Conservation (phyloP, 108 stramenopile species). For the Parietichytrium sp. region DNA sequence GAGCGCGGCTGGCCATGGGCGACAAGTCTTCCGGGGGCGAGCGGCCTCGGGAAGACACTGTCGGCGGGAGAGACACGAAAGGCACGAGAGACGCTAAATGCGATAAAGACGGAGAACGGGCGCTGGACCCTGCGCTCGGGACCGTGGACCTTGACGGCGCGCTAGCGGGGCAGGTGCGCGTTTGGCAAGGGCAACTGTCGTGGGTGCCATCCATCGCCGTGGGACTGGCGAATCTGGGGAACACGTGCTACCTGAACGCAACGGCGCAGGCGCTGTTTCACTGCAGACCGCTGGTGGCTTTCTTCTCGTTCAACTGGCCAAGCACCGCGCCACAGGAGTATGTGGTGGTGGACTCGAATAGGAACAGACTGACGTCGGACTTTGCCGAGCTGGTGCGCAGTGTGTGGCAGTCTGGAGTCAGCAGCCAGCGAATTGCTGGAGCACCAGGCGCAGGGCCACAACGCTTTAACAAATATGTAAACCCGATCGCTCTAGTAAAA, state of each 20-base stretch:
- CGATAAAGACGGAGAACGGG: too few relatives aligned
- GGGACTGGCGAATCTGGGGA: slow-evolving; percentile 41
- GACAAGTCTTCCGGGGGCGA: too few relatives aligned
- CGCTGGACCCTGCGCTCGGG: too few relatives aligned
- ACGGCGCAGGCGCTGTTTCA: slow-evolving; percentile 4
- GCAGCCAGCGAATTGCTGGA: too few relatives aligned
- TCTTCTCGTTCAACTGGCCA: slow-evolving; percentile 26
- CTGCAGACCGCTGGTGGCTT: slow-evolving; percentile 2
- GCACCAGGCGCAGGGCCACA: too few relatives aligned
- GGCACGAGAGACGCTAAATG: too few relatives aligned
- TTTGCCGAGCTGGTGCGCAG: neutral
- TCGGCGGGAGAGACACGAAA: too few relatives aligned
- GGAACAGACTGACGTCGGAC: neutral
- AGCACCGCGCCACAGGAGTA: too few relatives aligned
- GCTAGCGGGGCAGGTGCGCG: too few relatives aligned
- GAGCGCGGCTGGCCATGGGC: too few relatives aligned
- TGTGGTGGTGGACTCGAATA: neutral
- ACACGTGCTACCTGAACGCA: slow-evolving; percentile 42
- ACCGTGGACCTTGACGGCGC: too few relatives aligned
- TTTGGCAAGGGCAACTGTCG: slow-evolving; percentile 4
- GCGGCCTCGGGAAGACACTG: too few relatives aligned
- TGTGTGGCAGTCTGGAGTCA: neutral
- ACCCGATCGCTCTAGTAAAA: neutral
- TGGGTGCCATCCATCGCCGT: slow-evolving; percentile 29
- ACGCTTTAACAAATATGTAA: neutral